Conservation (phyloP, 2,329 filamentous ascomycete genomes). For the Cercospora sesami region DNA sequence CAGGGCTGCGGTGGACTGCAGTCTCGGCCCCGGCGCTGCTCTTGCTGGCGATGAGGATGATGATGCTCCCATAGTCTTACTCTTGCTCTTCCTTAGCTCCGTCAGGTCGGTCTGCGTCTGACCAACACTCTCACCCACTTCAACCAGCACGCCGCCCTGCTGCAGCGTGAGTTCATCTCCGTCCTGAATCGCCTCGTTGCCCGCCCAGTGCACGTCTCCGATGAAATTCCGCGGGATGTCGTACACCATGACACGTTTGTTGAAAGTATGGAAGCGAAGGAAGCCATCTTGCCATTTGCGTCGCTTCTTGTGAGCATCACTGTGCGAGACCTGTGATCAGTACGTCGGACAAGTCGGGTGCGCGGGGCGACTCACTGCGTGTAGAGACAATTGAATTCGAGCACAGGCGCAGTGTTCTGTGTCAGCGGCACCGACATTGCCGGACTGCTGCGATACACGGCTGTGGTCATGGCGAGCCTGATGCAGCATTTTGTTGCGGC, state of each 20-base stretch:
- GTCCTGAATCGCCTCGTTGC: conserved; percentile 67
- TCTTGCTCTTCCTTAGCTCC: conserved; percentile 69
- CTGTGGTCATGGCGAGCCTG: conserved; percentile 34
- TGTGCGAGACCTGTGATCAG: not conserved
- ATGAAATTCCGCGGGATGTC: conserved; percentile 78
- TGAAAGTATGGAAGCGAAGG: conserved; percentile 86
- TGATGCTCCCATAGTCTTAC: conserved; percentile 40
- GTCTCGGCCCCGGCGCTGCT: conserved; percentile 20
- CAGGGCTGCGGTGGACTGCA: conserved; percentile 11
- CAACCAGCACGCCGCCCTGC: conserved; percentile 70
- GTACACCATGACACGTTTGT: conserved; percentile 86
- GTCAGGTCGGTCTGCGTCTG: conserved; percentile 75
- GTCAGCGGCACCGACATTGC: conserved; percentile 49
- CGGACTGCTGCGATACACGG: conserved; percentile 39
- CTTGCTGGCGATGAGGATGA: conserved; percentile 20
- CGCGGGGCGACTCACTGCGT: conserved; percentile 54
- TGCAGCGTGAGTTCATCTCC: conserved; percentile 83
- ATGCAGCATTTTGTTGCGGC: not conserved
- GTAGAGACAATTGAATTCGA: conserved; percentile 83
- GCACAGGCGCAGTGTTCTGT: conserved; percentile 70
- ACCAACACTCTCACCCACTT: conserved; percentile 75
- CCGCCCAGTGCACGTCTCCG: conserved; percentile 80
- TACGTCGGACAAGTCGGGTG: not conserved
- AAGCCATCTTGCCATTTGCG: conserved; percentile 94
- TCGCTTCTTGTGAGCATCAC: conserved; percentile 77